These are phyloP conservation scores for Helicostylum pulchrum DNA, from an alignment of 192 early-diverging fungal species.

Conservation along the genomic window DNA sequence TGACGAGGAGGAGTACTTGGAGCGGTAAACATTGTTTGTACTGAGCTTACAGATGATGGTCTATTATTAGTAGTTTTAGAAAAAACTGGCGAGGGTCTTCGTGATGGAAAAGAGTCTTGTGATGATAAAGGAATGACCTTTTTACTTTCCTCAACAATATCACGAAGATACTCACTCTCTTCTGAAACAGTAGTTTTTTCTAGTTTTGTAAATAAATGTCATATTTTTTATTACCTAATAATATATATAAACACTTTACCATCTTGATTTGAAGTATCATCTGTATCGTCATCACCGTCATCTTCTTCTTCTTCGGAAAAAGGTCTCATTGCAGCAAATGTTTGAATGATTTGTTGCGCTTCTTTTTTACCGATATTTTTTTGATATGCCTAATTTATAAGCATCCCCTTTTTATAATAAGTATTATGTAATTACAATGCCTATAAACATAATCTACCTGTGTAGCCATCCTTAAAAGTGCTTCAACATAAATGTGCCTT, in stretches of 20 bases:
- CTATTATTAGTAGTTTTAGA: background rate
- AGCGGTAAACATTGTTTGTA: slow-evolving; percentile 14
- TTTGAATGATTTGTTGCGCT: slow-evolving; percentile 32
- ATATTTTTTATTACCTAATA: too few species aligned
- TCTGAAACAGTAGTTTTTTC: slow-evolving; percentile 16
- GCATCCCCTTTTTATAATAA: background rate
- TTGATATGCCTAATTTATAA: slow-evolving; percentile 13
- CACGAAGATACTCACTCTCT: slow-evolving; percentile 32
- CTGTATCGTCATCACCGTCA: background rate
- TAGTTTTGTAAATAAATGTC: background rate
- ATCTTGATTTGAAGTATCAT: slow-evolving; percentile 9
- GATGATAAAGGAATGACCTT: slow-evolving; percentile 2
- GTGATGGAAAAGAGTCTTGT: background rate
- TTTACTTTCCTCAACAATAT: slow-evolving; percentile 20
- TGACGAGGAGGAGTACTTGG: slow-evolving; percentile 7
- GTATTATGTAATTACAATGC: background rate
- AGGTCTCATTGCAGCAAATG: slow-evolving; percentile 24
- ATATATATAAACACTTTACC: background rate
- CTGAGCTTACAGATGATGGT: background rate
- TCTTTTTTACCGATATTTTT: slow-evolving; percentile 15
- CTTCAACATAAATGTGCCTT: slow-evolving; percentile 37
- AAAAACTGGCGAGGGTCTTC: background rate
- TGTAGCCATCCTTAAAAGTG: slow-evolving; percentile 23
- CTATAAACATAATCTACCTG: slow-evolving; percentile 12
- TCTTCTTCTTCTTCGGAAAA: slow-evolving; percentile 7